Evolutionary conservation across 768 basidiomycete genomes (phyloP).

Genomic region (Hericium coralloides): DNA sequence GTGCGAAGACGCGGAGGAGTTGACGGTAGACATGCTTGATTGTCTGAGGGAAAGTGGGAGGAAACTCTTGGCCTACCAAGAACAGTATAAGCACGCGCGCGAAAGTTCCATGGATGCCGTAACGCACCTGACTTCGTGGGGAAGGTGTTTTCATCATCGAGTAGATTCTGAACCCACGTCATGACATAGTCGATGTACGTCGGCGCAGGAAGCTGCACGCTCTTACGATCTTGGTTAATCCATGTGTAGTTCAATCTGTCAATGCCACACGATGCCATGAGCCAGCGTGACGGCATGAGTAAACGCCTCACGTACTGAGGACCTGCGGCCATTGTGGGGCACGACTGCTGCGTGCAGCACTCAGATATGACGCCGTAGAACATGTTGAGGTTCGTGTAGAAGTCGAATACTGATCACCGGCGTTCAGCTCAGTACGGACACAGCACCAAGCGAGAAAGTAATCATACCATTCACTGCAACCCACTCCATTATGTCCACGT

Average conservation of each 20-base stretch:
- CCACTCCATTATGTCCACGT: constrained; percentile 95
- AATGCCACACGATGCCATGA: not conserved
- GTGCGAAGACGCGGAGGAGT: constrained; percentile 92
- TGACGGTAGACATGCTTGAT: constrained; percentile 94
- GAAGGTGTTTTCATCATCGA: constrained; percentile 92
- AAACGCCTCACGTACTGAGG: constrained; percentile 46
- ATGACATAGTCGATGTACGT: constrained; percentile 98
- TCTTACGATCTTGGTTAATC: constrained; percentile 88
- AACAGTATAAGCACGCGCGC: not conserved
- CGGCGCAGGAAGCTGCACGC: constrained; percentile 81
- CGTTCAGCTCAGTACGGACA: not conserved
- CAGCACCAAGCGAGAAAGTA: constrained; percentile 20
- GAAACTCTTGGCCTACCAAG: constrained; percentile 71
- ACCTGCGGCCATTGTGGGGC: constrained; percentile 90
- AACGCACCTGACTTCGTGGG: constrained; percentile 87
- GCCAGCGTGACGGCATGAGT: not conserved
- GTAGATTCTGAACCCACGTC: constrained; percentile 90
- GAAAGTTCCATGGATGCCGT: not conserved
- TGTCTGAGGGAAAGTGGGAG: constrained; percentile 80
- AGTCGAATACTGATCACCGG: constrained; percentile 71
- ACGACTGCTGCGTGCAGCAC: constrained; percentile 82
- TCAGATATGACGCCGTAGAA: constrained; percentile 94
- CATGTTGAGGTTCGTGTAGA: constrained; percentile 94
- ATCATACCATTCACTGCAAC: constrained; percentile 81
- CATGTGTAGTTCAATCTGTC: constrained; percentile 85